These are phyloP conservation scores for Gremmenia infestans DNA, from an alignment of 2,329 filamentous ascomycete genomes.

Conservation along the genomic window DNA sequence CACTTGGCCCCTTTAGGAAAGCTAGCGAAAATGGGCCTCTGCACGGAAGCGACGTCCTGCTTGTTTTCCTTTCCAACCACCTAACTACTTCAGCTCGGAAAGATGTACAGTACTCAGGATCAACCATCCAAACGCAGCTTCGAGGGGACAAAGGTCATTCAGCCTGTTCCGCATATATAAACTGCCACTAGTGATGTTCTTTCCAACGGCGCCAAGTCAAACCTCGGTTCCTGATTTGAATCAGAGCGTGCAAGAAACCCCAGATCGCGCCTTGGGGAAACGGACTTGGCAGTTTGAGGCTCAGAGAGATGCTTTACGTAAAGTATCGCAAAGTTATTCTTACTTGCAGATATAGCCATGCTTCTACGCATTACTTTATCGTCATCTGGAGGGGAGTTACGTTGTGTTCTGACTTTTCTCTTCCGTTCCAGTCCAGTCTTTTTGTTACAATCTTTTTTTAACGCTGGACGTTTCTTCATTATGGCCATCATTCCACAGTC, in stretches of 20 bases:
- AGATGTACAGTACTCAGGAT: no score
- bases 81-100: no score
- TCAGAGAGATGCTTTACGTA: slow-evolving; percentile 2
- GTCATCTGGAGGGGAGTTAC: background rate
- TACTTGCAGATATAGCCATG: slow-evolving; percentile 1
- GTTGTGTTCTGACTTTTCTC: background rate
- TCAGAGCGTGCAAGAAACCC: slow-evolving; percentile 12
- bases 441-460: slow-evolving; percentile 9
- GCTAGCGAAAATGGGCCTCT: no score
- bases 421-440: background rate
- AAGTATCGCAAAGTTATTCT: background rate
- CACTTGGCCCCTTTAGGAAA: no score
- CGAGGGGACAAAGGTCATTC: no score
- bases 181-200: no score
- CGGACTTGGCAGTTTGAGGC: slow-evolving; percentile 21
- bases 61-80: no score
- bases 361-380: slow-evolving; percentile 10
- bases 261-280: slow-evolving; percentile 14
- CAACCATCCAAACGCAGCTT: no score
- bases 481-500: slow-evolving; percentile 17
- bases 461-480: slow-evolving; percentile 22
- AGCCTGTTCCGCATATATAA: no score
- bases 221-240: slow-evolving; percentile 10
- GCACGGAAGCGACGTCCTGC: no score
- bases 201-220: slow-evolving; percentile 7